Evolutionary conservation across 106 monocot species (phyloP), one percentile per base, ranked within the genome.

Genomic region (Acorus gramineus): DNA sequence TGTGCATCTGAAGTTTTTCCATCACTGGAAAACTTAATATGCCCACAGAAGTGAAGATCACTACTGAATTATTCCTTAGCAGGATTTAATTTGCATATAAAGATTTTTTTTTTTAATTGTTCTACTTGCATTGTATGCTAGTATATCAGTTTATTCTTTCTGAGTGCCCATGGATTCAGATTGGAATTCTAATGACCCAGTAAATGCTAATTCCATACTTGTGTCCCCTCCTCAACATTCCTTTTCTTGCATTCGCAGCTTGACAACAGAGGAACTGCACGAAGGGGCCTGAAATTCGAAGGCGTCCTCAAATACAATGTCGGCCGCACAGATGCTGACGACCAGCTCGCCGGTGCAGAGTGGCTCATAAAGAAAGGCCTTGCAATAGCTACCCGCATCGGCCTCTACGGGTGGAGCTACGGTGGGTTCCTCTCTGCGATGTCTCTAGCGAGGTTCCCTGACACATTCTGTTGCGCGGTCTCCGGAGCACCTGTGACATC

Each of bases 391-490:
- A 83, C 74, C 7, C 87, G 78, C 28, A 83, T 92, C 9, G 92
- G 98, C 13, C 52, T 98, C 4, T 92, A 92, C 44, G 98, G 98
- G 44, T 98, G 91, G 92, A 92, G 98, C 65, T 98, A 88, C 55
- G 98, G 98, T 42, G 98, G 98, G 3, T 98, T 85, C 52, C 80
- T 92, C 46, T 85, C 92, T 2, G 92, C 88, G 47, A 78, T 87
- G 81, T 53, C 81, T 57, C 74, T 98, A 3, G 78, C 85, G 44
- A 78, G 77, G 13, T 91, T 83, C 46, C 91, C 96, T 2, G 83
- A 83, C 11, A 77, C 73, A 1, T 98, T 88, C 69, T 2, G 67
- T 0, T 87, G 87, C 59, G 96, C 91, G 0, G 85, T 92, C 0
- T 69, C 96, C 2, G 98, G 98, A 11, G 98, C 98, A 14, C 96